Evolutionary conservation across 1,139 yeast species (phyloP).

Genomic region (Yamadazyma pseudoaaseri): DNA sequence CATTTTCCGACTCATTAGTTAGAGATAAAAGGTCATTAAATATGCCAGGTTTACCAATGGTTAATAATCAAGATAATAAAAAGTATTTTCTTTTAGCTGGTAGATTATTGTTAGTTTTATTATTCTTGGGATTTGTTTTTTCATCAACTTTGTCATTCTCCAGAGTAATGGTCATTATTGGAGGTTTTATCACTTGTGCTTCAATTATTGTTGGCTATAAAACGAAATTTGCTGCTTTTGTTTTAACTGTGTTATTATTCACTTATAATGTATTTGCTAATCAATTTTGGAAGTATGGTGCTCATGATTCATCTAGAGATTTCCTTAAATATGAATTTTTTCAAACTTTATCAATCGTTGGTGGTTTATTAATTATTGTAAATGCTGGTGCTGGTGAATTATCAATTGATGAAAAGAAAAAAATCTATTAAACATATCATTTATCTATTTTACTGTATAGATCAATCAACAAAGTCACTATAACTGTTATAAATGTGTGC

Average conservation of each 20-base stretch:
- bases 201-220: slow-evolving; percentile 91
- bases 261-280: slow-evolving; percentile 77
- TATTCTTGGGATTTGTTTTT: slow-evolving; percentile 84
- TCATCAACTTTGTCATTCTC: slow-evolving; percentile 73
- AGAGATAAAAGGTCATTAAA: slow-evolving; percentile 68
- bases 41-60: slow-evolving; percentile 90
- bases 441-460: too few species aligned
- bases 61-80: slow-evolving; percentile 78
- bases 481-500: too few species aligned
- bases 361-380: slow-evolving; percentile 87
- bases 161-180: slow-evolving; percentile 61
- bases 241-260: slow-evolving; percentile 71
- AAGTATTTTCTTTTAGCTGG: slow-evolving; percentile 89
- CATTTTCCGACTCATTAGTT: slow-evolving; percentile 85
- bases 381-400: slow-evolving; percentile 97
- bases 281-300: slow-evolving; percentile 82
- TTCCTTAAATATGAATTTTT: slow-evolving; percentile 89
- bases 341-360: slow-evolving; percentile 93
- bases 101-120: slow-evolving; percentile 76
- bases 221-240: slow-evolving; percentile 84
- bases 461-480: too few species aligned
- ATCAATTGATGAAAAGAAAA: slow-evolving; percentile 94
- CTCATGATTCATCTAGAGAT: slow-evolving; percentile 79
- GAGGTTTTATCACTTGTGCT: slow-evolving; percentile 71
- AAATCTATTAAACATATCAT: slow-evolving; percentile 78